phyloP scores from a whole-genome alignment of 495 filamentous ascomycete species.

The Hypoxylon trugodes region DNA sequence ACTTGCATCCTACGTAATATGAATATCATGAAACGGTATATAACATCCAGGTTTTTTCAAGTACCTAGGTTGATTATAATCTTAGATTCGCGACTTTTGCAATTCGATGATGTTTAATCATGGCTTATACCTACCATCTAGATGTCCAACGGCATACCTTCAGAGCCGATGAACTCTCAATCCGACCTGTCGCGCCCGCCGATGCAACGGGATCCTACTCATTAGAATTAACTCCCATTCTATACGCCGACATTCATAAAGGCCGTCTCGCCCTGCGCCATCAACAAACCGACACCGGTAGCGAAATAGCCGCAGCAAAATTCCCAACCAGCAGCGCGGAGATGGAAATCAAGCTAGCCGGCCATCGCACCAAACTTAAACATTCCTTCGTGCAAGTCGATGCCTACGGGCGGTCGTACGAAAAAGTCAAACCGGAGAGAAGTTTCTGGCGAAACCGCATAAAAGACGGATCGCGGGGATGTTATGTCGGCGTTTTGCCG shows the following conservation, averaged over 20 bases:
- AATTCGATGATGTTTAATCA: background rate
- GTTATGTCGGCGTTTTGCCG: constrained; percentile 7
- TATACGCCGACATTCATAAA: background rate
- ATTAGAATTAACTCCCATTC: background rate
- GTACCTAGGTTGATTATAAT: no score
- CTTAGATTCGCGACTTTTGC: background rate
- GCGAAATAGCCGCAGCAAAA: background rate
- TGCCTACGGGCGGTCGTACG: background rate
- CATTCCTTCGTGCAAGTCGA: constrained; percentile 4
- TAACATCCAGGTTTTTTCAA: no score
- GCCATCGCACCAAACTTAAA: background rate
- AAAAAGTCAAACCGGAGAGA: background rate
- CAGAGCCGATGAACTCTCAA: constrained; percentile 2
- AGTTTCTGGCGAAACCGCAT: constrained; percentile 5
- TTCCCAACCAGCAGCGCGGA: background rate
- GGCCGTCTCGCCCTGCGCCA: background rate
- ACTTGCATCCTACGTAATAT: background rate
- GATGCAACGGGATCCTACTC: background rate
- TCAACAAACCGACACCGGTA: background rate
- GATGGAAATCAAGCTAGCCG: background rate
- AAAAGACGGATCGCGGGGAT: constrained; percentile 9
- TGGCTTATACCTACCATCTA: constrained; percentile 8
- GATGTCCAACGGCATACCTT: constrained; percentile 6
- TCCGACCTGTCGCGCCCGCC: constrained; percentile 2
- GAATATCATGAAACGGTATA: no score